Percentiles rank a stretch among this genome's conserved stretches.
Conservation (phyloP, 1,284 basidiomycete genomes). For the Papiliotrema flavescens region DNA sequence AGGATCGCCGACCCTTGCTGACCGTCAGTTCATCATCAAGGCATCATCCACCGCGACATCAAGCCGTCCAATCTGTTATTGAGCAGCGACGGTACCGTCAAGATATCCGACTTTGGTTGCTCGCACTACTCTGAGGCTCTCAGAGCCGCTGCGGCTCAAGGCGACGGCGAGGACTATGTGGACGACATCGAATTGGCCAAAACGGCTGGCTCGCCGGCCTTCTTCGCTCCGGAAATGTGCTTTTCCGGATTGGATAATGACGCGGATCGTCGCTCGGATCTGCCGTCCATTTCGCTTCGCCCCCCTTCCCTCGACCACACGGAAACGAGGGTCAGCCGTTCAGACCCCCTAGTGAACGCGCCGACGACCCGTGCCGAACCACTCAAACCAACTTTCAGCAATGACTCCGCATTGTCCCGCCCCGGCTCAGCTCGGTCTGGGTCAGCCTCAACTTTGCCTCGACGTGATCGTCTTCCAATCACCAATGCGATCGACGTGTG, state of each 20-base stretch:
- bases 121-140: conserved; percentile 90
- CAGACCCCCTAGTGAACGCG: no score
- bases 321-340: no score
- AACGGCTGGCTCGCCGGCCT: conserved; percentile 96
- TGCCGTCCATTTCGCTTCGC: conserved; percentile 35
- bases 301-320: conserved; percentile 26
- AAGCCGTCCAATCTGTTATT: conserved; percentile 96
- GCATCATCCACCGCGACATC: conserved; percentile 99
- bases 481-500: conserved; percentile 98
- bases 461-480: conserved; percentile 60
- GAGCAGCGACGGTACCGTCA: conserved; percentile 80
- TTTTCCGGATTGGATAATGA: conserved; percentile 47
- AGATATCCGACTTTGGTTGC: conserved; percentile 98
- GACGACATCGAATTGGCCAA: conserved; percentile 86
- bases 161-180: conserved; percentile 58
- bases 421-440: conserved; percentile 28
- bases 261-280: conserved; percentile 9
- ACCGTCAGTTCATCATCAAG: conserved; percentile 80
- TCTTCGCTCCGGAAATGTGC: conserved; percentile 94
- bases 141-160: conserved; percentile 54
- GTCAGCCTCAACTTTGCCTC: conserved; percentile 29
- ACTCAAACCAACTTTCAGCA: conserved; percentile 20
- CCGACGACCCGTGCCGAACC: conserved; percentile 9
- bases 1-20: neutral
- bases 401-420: conserved; percentile 31